These are phyloP conservation scores for Corylus heterophylla DNA, from an alignment of 306 rosid species.

Conservation along the genomic window DNA sequence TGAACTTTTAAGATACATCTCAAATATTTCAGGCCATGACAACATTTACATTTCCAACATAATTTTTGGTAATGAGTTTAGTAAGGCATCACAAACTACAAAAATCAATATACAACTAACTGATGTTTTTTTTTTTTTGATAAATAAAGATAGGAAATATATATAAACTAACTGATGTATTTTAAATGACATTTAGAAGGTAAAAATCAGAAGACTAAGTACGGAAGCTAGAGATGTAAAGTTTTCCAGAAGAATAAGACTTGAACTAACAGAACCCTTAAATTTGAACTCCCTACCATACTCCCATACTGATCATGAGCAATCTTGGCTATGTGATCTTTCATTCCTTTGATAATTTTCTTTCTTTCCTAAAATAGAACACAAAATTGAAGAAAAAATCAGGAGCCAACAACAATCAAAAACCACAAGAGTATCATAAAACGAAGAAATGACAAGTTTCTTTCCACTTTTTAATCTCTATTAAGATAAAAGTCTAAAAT, in stretches of 20 bases:
- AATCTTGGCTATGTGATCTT: constrained; percentile 58
- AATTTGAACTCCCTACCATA: constrained; percentile 56
- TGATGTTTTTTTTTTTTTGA: not conserved
- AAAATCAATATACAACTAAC: not conserved
- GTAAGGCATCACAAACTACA: not conserved
- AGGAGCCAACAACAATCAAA: constrained; percentile 23
- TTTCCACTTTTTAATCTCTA: not conserved
- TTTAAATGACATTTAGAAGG: not conserved
- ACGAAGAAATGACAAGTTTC: not conserved
- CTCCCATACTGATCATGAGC: constrained; percentile 81
- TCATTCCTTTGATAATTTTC: constrained; percentile 93
- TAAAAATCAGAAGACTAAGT: not conserved
- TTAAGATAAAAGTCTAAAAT: not conserved
- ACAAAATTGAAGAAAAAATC: constrained; percentile 18
- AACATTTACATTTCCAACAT: not conserved
- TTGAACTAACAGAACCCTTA: constrained; percentile 1
- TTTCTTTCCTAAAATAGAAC: constrained; percentile 77
- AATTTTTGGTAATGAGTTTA: not conserved
- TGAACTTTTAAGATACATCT: not conserved
- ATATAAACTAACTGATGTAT: not conserved
- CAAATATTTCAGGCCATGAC: too few relatives aligned
- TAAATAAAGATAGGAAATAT: too few relatives aligned
- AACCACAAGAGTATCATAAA: not conserved
- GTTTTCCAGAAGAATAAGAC: not conserved
- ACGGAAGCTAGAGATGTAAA: not conserved